Base-by-base conservation (phyloP, 176 grass and related monocot genomes). In the Metroxylon sagu region DNA sequence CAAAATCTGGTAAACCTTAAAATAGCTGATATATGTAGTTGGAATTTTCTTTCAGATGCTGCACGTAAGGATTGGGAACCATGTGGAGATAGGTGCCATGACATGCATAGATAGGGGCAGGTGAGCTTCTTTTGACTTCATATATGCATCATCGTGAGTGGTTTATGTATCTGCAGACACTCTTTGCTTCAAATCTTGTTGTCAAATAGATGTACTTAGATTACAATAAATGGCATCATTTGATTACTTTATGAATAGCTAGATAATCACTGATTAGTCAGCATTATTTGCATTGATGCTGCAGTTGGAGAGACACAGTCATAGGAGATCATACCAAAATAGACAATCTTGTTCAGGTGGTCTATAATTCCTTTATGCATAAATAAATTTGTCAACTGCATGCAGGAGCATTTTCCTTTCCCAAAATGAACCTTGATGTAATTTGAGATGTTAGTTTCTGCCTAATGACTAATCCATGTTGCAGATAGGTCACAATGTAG, bases 41-140 rank as follows among this genome's bases (percentile, higher is more conserved):
- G 35, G 35, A 6, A 43, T 43, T 43, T 43, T 43, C 63, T 72
- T 49, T 53, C 74, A 87, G 89, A 80, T 73, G 49, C 16, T 87
- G 50, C 59, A 69, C 58, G 84, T 74, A 19, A 87, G 21, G 82
- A 85, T 94, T 35, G 84, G 80, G 17, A 39, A 94, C 62, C 77
- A 87, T 81, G 89, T 93, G 72, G 91, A 96, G 67, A 85, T 96
- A 70, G 91, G 91, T 0, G 86, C 86, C 78, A 96, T 90, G 53
- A 85, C 91, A 72, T 96, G 91, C 59, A 82, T 96, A 67, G 86
- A 96, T 62, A 90, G 91, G 78, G 86, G 91, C 56, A 96, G 91
- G 91, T 96, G 3, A 82, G 27, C 31, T 63, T n/a, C 35, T 43
- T 39, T 43, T 10, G 1, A 43, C 35, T 43, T 12, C 5, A 43